Conservation (phyloP, 2,329 filamentous ascomycete genomes). For the Colletotrichum godetiae region DNA sequence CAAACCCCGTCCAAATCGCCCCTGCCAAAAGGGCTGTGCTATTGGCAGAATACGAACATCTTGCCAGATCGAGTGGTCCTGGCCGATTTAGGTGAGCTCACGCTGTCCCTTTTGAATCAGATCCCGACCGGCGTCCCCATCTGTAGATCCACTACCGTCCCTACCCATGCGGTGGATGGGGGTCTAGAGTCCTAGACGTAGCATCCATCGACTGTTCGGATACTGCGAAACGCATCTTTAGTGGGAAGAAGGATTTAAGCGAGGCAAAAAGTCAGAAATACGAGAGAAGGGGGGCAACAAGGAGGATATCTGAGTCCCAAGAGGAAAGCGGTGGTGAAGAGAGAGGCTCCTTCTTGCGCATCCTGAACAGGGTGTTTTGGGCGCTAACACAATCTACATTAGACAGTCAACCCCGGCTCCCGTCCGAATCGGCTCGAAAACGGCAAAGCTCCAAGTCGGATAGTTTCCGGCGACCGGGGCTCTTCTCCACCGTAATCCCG, state of each 20-base stretch:
- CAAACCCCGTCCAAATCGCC: not conserved
- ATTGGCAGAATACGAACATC: slow-evolving; percentile 4
- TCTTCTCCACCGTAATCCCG: not conserved
- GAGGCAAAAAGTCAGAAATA: not conserved
- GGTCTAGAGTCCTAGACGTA: not conserved
- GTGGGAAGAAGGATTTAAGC: not conserved
- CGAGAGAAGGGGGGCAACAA: not conserved
- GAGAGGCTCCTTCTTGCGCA: not conserved
- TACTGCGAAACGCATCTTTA: not conserved
- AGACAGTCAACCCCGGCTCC: not conserved
- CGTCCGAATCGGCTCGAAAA: not conserved
- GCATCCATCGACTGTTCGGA: not conserved
- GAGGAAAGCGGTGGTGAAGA: not conserved
- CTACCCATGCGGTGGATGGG: slow-evolving; percentile 14
- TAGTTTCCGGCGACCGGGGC: not conserved
- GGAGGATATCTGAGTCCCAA: not conserved
- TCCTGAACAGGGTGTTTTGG: not conserved
- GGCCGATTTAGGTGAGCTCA: slow-evolving; percentile 8
- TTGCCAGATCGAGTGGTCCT: slow-evolving; percentile 22
- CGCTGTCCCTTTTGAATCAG: slow-evolving; percentile 14
- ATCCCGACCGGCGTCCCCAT: slow-evolving; percentile 2
- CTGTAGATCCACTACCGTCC: slow-evolving; percentile 10
- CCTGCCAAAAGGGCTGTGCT: slow-evolving; percentile 2
- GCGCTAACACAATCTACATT: not conserved
- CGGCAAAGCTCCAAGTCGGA: not conserved